Percentiles rank a stretch among this genome's conserved stretches.
Conservation (phyloP, 495 filamentous ascomycete genomes). For the Tuber aestivum region DNA sequence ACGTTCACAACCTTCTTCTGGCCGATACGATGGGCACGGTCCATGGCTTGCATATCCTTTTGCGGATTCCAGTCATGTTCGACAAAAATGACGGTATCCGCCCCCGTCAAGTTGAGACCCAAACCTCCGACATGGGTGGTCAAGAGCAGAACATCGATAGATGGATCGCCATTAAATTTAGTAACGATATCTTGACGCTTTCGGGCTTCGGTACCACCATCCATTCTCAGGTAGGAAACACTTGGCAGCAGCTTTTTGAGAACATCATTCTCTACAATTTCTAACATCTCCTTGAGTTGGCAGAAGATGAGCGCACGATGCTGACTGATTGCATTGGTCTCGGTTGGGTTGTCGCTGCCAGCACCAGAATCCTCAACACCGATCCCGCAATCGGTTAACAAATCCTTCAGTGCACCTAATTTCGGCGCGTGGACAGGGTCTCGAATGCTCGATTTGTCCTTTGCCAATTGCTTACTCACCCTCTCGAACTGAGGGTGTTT, state of each 20-base stretch:
- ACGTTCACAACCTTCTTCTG: conserved; percentile 99
- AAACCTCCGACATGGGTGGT: conserved; percentile 93
- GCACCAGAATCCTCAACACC: conserved; percentile 58
- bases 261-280: conserved; percentile 92
- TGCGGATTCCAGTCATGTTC: conserved; percentile 99
- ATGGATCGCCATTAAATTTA: conserved; percentile 94
- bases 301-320: conserved; percentile 96
- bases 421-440: conserved; percentile 90
- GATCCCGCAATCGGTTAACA: conserved; percentile 93
- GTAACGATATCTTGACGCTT: conserved; percentile 95
- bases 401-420: conserved; percentile 76
- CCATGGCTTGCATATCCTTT: conserved; percentile 98
- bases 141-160: conserved; percentile 83
- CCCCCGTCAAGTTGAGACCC: conserved; percentile 90
- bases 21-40: conserved; percentile 93
- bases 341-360: conserved; percentile 57
- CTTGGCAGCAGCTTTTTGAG: conserved; percentile 77
- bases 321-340: conserved; percentile 76
- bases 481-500: conserved; percentile 85
- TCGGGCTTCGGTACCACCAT: conserved; percentile 82
- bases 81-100: conserved; percentile 97
- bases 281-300: conserved; percentile 99
- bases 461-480: conserved; percentile 64
- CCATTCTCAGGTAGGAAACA: conserved; percentile 82
- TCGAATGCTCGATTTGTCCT: conserved; percentile 67